phyloP scores from a whole-genome alignment of 2,329 filamentous ascomycete genomes.

The Diaporthe aspalathi region DNA sequence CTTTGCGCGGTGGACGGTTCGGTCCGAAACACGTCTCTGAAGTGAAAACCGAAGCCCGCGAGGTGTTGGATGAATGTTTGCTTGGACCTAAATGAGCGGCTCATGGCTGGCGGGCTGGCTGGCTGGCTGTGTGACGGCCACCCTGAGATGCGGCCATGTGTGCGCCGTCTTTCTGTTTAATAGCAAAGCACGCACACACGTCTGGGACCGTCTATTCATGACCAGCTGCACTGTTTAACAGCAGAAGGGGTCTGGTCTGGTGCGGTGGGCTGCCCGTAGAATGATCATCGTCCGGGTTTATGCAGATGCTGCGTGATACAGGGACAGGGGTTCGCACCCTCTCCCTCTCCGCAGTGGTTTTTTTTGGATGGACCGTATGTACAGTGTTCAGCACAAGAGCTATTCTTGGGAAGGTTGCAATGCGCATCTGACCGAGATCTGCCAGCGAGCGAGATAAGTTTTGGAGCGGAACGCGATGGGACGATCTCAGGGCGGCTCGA shows the following conservation, averaged over 20 bases:
- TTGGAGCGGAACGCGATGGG: conserved; percentile 24
- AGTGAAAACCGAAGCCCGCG: background rate
- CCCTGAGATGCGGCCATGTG: background rate
- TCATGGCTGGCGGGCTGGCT: conserved; percentile 5
- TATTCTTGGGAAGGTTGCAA: conserved; percentile 19
- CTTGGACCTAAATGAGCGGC: background rate
- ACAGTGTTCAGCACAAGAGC: too few species aligned
- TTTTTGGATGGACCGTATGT: too few species aligned
- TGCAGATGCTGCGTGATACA: conserved; percentile 4
- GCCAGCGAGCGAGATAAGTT: conserved; percentile 23
- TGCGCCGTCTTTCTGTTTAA: background rate
- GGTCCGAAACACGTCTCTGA: conserved; percentile 4
- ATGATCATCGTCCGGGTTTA: conserved; percentile 26
- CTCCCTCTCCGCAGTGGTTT: conserved; percentile 7
- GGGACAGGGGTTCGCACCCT: conserved; percentile 14
- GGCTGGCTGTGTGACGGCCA: background rate
- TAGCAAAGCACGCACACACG: background rate
- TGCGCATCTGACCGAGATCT: conserved; percentile 12
- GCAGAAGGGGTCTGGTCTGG: background rate
- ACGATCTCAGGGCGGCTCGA: background rate
- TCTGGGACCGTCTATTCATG: too few species aligned
- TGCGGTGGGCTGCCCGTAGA: conserved; percentile 3
- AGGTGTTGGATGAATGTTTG: conserved; percentile 5
- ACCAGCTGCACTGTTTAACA: background rate
- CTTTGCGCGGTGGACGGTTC: background rate